A percentile compares a stretch with the other conserved stretches of the same genome.
Conservation (phyloP, 805 yeast species). For the Candida takata region DNA sequence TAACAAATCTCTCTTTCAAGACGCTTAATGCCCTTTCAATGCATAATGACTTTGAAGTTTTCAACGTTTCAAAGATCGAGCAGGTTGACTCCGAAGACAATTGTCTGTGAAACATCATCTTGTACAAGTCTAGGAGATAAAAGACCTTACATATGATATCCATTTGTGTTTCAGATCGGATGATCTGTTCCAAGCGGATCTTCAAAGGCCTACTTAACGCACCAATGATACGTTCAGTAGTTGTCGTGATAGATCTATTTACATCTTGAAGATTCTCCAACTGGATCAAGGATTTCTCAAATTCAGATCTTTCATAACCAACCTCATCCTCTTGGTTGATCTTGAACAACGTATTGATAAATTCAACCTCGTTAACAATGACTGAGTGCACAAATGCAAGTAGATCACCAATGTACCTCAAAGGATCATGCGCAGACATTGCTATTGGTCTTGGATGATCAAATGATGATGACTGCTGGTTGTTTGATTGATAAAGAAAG, state of each 20-base stretch:
- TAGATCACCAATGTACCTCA: constrained; percentile 77
- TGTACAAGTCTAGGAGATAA: constrained; percentile 61
- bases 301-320: constrained; percentile 23
- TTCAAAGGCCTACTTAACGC: constrained; percentile 54
- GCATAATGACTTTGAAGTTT: constrained; percentile 28
- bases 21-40: constrained; percentile 34
- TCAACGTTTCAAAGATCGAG: constrained; percentile 22
- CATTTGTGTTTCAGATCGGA: constrained; percentile 58
- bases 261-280: constrained; percentile 14
- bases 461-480: constrained; percentile 21
- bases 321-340: constrained; percentile 21
- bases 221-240: constrained; percentile 44
- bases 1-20: constrained; percentile 30
- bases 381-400: constrained; percentile 83
- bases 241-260: constrained; percentile 19
- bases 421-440: constrained; percentile 70
- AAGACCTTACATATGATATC: constrained; percentile 49
- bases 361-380: constrained; percentile 81
- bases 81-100: constrained; percentile 14
- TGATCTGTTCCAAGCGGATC: constrained; percentile 58
- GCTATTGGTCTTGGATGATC: too few relatives aligned
- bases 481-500: constrained; percentile 49
- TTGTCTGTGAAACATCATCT: constrained; percentile 48
- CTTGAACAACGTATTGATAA: constrained; percentile 56
- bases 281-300: constrained; percentile 24